Percentiles rank a stretch among this genome's conserved stretches.
phyloP scores from a whole-genome alignment of 768 basidiomycete species.

The Boletus subparvulus region DNA sequence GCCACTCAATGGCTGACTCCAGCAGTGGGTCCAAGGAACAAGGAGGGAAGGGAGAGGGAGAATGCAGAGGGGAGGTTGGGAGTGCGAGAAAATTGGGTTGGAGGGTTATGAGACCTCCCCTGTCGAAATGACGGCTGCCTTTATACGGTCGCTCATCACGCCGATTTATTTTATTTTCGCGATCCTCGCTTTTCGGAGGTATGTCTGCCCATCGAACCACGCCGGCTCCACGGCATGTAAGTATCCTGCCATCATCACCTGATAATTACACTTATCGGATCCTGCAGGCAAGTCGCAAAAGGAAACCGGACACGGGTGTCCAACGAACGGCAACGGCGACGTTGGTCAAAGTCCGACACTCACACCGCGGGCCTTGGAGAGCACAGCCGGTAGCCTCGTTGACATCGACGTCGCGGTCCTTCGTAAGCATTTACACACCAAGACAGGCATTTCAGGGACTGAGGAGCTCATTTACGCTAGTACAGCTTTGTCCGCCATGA shows the following conservation, averaged over 20 bases:
- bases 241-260: constrained; percentile 13
- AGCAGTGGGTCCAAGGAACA: constrained; percentile 8
- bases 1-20: constrained; percentile 16
- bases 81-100: constrained; percentile 24
- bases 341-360: constrained; percentile 23
- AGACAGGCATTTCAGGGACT: constrained; percentile 26
- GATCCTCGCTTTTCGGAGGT: constrained; percentile 10
- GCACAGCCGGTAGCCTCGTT: constrained; percentile 31
- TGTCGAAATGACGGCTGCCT: constrained; percentile 9
- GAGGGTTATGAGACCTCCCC: neutral
- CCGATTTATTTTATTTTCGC: constrained; percentile 5
- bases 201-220: constrained; percentile 5
- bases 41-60: neutral
- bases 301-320: constrained; percentile 15
- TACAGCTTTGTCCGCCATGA: constrained; percentile 20
- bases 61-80: neutral
- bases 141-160: constrained; percentile 15
- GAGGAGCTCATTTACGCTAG: constrained; percentile 14
- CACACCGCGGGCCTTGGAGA: constrained; percentile 6
- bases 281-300: constrained; percentile 25
- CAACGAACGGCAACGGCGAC: constrained; percentile 20
- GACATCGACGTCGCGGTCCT: constrained; percentile 4
- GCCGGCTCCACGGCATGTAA: constrained; percentile 10
- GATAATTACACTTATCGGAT: constrained; percentile 26
- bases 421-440: constrained; percentile 17